Evolutionary conservation across 225 moss, liverwort and hornwort genomes (phyloP).

Genomic region (Pseudoscleropodium purum): DNA sequence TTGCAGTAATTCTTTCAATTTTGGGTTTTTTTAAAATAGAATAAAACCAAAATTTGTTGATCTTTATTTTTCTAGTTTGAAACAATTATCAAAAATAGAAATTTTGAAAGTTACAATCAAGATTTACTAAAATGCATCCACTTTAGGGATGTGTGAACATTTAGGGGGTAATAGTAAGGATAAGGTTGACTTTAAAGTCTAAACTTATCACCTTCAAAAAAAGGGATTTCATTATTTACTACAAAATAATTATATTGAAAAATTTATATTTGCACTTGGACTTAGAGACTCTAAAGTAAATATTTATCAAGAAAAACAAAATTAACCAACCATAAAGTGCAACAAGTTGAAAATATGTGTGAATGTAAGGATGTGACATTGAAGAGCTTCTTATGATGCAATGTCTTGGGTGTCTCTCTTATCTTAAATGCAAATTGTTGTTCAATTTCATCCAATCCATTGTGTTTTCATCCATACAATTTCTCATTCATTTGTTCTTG

Average conservation of each 20-base stretch:
- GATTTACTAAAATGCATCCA: neutral
- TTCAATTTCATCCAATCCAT: rapidly evolving
- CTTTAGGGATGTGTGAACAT: rapidly evolving
- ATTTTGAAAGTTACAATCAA: neutral
- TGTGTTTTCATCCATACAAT: too few relatives aligned
- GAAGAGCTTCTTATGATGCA: neutral
- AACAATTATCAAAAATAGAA: rapidly evolving
- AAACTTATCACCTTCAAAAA: neutral
- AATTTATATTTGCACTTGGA: neutral
- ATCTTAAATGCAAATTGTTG: neutral
- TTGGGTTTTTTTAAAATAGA: too few relatives aligned
- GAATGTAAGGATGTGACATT: neutral
- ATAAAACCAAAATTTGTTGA: neutral
- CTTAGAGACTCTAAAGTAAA: neutral
- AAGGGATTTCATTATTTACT: neutral
- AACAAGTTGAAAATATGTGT: neutral
- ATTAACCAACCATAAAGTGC: neutral
- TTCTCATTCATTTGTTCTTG: neutral
- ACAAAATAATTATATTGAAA: neutral
- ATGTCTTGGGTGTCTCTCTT: neutral
- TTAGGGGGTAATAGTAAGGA: neutral
- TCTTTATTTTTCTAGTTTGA: neutral
- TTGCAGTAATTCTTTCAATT: neutral
- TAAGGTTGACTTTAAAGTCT: neutral
- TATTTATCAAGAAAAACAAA: rapidly evolving